A percentile compares a stretch with the other conserved stretches of the same genome.
phyloP scores from a whole-genome alignment of 2,329 filamentous ascomycete genomes.

The Tolypocladium cylindrosporum region DNA sequence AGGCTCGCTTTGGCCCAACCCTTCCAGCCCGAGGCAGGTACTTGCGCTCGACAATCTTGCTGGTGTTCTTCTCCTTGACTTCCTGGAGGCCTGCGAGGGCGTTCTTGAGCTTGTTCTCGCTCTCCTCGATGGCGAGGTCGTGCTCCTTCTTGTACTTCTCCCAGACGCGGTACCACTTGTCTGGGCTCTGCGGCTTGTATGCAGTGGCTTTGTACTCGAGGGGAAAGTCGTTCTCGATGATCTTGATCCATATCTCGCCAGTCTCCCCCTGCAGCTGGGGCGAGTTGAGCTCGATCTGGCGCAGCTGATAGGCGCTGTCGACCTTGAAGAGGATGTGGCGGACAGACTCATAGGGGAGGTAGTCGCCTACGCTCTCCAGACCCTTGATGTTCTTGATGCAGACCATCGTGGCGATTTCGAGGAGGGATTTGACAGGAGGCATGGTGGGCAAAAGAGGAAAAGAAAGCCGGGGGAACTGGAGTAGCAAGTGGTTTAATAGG shows the following conservation, averaged over 20 bases:
- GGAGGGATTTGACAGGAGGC: constrained; percentile 36
- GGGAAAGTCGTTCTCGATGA: constrained; percentile 72
- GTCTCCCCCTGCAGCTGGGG: constrained; percentile 65
- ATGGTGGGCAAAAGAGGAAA: constrained; percentile 14
- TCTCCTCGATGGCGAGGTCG: constrained; percentile 46
- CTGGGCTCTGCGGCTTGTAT: constrained; percentile 54
- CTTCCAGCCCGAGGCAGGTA: constrained; percentile 32
- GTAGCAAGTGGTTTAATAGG: background rate
- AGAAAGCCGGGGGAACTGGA: background rate
- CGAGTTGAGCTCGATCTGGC: constrained; percentile 61
- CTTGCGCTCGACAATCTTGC: constrained; percentile 43
- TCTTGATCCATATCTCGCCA: constrained; percentile 63
- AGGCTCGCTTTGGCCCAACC: constrained; percentile 18
- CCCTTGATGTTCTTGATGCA: constrained; percentile 43
- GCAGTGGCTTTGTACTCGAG: constrained; percentile 50
- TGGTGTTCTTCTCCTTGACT: constrained; percentile 46
- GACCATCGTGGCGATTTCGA: constrained; percentile 38
- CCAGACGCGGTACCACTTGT: constrained; percentile 73
- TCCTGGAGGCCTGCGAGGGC: constrained; percentile 48
- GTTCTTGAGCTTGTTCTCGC: constrained; percentile 46
- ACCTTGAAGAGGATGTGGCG: constrained; percentile 61
- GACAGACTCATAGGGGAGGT: constrained; percentile 53
- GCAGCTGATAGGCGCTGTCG: constrained; percentile 64
- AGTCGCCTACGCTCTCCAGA: constrained; percentile 61
- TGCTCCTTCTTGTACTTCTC: constrained; percentile 53